Base-by-base conservation (phyloP, 2,329 filamentous ascomycete genomes). In the Cladosporium sp. region DNA sequence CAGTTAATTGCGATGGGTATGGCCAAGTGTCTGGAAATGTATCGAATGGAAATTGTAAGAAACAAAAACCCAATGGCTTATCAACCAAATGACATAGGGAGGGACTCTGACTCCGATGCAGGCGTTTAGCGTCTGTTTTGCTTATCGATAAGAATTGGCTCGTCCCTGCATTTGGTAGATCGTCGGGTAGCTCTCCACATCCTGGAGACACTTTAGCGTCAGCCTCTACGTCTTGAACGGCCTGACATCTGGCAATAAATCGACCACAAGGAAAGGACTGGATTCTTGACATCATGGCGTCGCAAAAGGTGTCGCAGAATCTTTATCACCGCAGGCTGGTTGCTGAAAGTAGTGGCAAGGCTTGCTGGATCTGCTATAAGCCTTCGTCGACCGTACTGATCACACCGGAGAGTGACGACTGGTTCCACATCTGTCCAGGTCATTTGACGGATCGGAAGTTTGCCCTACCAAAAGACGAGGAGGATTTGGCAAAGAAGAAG, bases 331-430 rank as follows among this genome's bases (percentile, higher is more conserved):
- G 91, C 59, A 87, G 92, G 46, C 88, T 84, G 61, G 92, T 97
- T 34, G 90, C 90, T 10, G 89, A 95, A 31, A 80, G 83, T n/a
- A 80, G 86, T 1, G 80, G 88, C 10, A 95, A 88, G 71, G 78
- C 88, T 46, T 98, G 93, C 71, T 86, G 89, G 70, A 83, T 97
- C 58, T 97, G 93, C 77, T 95, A 86, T 76, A 95, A 93, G 71
- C 86, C 87, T 8, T 89, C 85, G 54, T 83, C 85, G 6, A 95
- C 86, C 59, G 92, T 97, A 14, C 76, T 98, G 51, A 88, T 95
- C 61, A 95, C 90, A 8, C 82, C 87, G 0, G 90, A 95, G 63
- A 91, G 89, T 64, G 93, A 92, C 82, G 91, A 93, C 72, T 61
- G 64, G 58, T 97, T 98, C 74, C 96, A 95, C 67, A 81, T 95